Evolutionary conservation across 2,329 filamentous ascomycete genomes (phyloP).

Genomic region (Amesomyces nigricolor): DNA sequence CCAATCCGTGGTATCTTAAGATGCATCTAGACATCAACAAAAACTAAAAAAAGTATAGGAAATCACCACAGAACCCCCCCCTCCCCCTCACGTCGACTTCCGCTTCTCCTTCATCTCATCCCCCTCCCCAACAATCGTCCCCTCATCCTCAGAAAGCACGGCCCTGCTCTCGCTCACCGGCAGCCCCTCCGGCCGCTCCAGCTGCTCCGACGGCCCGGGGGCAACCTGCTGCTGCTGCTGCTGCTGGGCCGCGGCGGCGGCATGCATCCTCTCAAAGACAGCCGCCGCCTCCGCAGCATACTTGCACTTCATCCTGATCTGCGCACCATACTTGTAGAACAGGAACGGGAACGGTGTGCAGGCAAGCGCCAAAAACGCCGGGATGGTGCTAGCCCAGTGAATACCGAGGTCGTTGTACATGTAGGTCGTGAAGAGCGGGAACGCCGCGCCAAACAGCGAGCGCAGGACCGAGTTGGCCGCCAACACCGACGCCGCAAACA

Average conservation of each 20-base stretch:
- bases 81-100: neutral
- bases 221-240: neutral
- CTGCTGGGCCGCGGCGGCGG: neutral
- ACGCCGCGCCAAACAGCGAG: slow-evolving; percentile 65
- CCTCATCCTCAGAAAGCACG: slow-evolving; percentile 22
- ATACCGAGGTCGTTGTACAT: slow-evolving; percentile 59
- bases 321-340: slow-evolving; percentile 65
- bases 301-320: slow-evolving; percentile 62
- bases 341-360: slow-evolving; percentile 71
- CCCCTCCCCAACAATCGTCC: slow-evolving; percentile 14
- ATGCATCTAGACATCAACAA: neutral
- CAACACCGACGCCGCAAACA: slow-evolving; percentile 70
- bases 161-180: slow-evolving; percentile 8
- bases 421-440: slow-evolving; percentile 64
- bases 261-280: slow-evolving; percentile 45
- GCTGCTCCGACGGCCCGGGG: neutral
- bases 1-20: neutral
- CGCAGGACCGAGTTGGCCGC: slow-evolving; percentile 68
- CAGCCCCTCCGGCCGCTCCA: neutral
- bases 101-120: slow-evolving; percentile 8
- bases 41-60: neutral
- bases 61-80: neutral
- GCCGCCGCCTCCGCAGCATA: slow-evolving; percentile 62
- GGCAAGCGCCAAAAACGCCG: slow-evolving; percentile 65
- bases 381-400: slow-evolving; percentile 70